Evolutionary conservation across 2,329 filamentous ascomycete species (phyloP).

Genomic region (Pseudohalonectria lignicola): DNA sequence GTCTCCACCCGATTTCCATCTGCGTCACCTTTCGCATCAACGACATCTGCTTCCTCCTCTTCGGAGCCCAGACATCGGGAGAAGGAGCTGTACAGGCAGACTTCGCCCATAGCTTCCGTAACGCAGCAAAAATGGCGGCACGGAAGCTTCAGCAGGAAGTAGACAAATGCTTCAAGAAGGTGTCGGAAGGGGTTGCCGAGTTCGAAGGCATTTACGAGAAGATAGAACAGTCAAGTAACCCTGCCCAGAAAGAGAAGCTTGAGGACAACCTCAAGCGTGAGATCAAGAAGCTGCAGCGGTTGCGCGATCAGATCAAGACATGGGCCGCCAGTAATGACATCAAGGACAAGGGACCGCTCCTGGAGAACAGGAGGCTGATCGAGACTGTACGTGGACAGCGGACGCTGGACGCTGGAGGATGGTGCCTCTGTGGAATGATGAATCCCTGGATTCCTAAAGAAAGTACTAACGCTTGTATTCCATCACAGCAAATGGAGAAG

Average conservation of each 20-base stretch:
- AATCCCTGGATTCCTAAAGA: too few relatives aligned
- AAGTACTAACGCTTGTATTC: too few relatives aligned
- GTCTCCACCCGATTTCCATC: too few relatives aligned
- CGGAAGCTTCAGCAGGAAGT: conserved; percentile 97
- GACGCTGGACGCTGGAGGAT: too few relatives aligned
- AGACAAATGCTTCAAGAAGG: conserved; percentile 99
- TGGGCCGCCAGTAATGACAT: conserved; percentile 98
- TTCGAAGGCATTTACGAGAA: conserved; percentile 98
- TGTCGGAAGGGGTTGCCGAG: conserved; percentile 79
- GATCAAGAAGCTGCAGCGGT: conserved; percentile 98
- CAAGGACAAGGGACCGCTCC: conserved; percentile 94
- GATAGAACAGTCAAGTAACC: conserved; percentile 85
- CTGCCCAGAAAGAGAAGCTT: conserved; percentile 93
- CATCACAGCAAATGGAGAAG: conserved; percentile 96
- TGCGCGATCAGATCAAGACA: conserved; percentile 98
- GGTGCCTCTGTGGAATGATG: too few relatives aligned
- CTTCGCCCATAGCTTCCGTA: too few relatives aligned
- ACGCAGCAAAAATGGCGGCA: conserved; percentile 65
- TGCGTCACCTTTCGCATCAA: too few relatives aligned
- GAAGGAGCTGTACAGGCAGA: too few relatives aligned
- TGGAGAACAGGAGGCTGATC: conserved; percentile 91
- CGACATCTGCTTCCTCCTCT: too few relatives aligned
- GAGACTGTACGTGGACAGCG: conserved; percentile 86
- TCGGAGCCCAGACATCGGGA: too few relatives aligned
- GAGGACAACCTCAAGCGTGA: conserved; percentile 98